Percentiles rank a stretch among this genome's conserved stretches.
Evolutionary conservation across 23 red algal genomes (phyloP).

Genomic region (Pyropia yezoensis): DNA sequence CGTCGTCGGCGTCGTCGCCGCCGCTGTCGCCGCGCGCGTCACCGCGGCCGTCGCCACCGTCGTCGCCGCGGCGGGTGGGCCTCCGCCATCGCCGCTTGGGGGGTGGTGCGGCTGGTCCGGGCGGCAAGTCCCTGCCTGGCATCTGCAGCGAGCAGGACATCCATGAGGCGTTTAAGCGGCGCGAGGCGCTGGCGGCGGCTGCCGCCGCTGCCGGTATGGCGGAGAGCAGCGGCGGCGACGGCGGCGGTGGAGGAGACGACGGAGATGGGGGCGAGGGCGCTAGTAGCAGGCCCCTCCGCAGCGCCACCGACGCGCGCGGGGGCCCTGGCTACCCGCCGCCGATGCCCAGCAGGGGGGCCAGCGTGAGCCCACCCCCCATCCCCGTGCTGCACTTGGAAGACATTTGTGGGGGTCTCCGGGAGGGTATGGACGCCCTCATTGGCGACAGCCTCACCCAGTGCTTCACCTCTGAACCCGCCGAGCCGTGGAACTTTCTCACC

Average conservation of each 20-base stretch:
- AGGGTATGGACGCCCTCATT: slow-evolving; percentile 67
- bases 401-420: slow-evolving; percentile 26
- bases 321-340: not conserved
- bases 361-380: not conserved
- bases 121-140: not conserved
- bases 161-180: not conserved
- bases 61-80: slow-evolving; percentile 1
- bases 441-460: slow-evolving; percentile 72
- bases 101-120: not conserved
- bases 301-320: not conserved
- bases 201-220: not conserved
- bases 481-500: slow-evolving; percentile 91
- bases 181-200: too few species aligned
- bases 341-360: not conserved
- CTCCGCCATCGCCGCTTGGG: not conserved
- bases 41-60: not conserved
- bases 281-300: not conserved
- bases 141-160: not conserved
- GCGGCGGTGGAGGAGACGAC: too few species aligned
- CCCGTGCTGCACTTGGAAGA: slow-evolving; percentile 20
- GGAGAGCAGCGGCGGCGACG: not conserved
- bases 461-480: slow-evolving; percentile 67
- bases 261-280: too few species aligned
- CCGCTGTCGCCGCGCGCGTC: slow-evolving; percentile 7
- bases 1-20: slow-evolving; percentile 20